Base-by-base conservation (phyloP, 768 basidiomycete genomes). In the Peribolospora baueri region DNA sequence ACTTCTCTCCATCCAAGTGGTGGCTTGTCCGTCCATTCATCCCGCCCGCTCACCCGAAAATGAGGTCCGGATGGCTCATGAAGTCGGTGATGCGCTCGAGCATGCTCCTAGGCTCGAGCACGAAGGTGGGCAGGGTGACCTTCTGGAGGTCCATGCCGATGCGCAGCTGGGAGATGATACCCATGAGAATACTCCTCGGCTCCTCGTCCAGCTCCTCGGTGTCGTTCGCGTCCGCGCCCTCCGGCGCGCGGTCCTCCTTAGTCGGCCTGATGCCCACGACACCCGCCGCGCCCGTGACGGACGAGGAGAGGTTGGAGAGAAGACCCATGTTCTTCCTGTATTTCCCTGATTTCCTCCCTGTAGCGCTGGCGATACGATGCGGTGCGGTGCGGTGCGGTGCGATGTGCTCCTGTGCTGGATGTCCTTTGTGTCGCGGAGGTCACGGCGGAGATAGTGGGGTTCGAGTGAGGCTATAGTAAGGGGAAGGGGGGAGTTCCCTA, bases 51-150 rank as follows among this genome's bases (percentile, higher is more conserved):
- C 68, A 78, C 86, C 85, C 84, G 70, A 91, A 91, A 63, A 95
- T 77, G 65, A 97, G 80, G 70, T 98, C 90, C 40, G 93, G 88
- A 69, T 97, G 93, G 55, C 87, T 82, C 81, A 97, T 90, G 70
- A 98, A 98, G 72, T 98, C 91, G 42, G 93, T 97, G 63, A 98
- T 91, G 61, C 93, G 79, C 71, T 98, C 93, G 50, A 95, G 77
- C 82, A 95, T 86, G 62, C 84, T 87, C 64, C 93, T 73, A 5
- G 93, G 93, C 70, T 98, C 91, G 56, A 98, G 77, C 0, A 98
- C 91, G 63, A 97, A 98, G 0, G 70, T 72, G 10, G 85, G 86
- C 67, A 87, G 83, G 11, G 86, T 87, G 58, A 97, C 87, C 69
- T 86, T 82, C 60, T 79, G 80, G 56, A 95, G 78, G 69, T 98